phyloP scores from a whole-genome alignment of 2,329 filamentous ascomycete genomes.

The Biscogniauxia mediterranea region DNA sequence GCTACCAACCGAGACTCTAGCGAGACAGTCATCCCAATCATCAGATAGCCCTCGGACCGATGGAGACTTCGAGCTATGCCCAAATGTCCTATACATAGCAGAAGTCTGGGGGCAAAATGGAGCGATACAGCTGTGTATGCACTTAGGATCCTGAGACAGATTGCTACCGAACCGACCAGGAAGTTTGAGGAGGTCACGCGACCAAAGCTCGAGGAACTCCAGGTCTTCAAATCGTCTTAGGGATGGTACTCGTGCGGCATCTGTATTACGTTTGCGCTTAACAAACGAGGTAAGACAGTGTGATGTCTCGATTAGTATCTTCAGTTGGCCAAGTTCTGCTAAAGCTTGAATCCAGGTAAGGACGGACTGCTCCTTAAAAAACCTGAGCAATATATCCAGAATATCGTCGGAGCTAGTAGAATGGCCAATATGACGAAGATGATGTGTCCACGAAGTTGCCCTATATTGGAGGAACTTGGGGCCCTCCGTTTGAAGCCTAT shows the following conservation, averaged over 20 bases:
- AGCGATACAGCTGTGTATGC: neutral
- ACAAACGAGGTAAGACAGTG: neutral
- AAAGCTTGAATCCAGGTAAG: neutral
- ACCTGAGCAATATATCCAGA: too few relatives aligned
- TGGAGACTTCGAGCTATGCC: too few relatives aligned
- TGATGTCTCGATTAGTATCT: neutral
- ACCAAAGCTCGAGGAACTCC: neutral
- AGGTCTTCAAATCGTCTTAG: neutral
- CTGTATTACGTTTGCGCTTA: neutral
- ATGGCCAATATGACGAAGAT: too few relatives aligned
- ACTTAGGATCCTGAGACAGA: neutral
- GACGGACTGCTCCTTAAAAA: neutral
- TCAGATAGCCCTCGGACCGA: neutral
- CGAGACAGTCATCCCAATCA: neutral
- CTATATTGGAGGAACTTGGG: neutral
- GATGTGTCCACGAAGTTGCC: neutral
- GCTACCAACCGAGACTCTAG: neutral
- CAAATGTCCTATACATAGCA: neutral
- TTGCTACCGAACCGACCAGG: neutral
- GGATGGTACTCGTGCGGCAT: neutral
- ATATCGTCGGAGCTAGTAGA: too few relatives aligned
- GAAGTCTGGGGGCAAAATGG: neutral
- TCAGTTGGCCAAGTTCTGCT: neutral
- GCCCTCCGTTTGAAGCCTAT: neutral
- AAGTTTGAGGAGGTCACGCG: neutral